phyloP scores from a whole-genome alignment of 1,284 basidiomycete genomes.

The Ceratobasidium sp. region DNA sequence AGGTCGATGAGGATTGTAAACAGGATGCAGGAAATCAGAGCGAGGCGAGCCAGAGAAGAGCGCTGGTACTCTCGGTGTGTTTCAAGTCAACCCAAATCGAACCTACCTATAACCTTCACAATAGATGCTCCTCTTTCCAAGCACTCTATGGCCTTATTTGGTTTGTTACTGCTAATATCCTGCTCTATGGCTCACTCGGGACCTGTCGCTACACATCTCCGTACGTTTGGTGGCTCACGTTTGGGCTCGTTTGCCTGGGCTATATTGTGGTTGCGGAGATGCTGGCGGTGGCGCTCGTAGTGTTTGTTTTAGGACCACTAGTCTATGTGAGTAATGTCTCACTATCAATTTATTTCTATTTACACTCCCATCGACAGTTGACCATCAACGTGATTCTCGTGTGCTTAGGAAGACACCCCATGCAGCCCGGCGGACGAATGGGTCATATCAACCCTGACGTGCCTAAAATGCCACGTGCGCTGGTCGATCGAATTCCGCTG shows the following conservation, averaged over 20 bases:
- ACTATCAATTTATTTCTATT: not conserved
- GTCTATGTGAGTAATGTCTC: constrained; percentile 69
- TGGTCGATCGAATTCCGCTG: constrained; percentile 80
- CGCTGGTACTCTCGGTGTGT: constrained; percentile 41
- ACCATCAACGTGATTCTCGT: constrained; percentile 74
- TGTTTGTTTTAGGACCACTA: constrained; percentile 79
- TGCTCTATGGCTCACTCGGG: constrained; percentile 76
- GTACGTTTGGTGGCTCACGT: constrained; percentile 84
- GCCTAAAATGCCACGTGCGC: constrained; percentile 71
- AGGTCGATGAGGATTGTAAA: constrained; percentile 17
- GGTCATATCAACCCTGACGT: constrained; percentile 77
- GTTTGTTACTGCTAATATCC: constrained; percentile 80
- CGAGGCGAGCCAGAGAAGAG: constrained; percentile 24
- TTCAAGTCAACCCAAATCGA: not conserved
- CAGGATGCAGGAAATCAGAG: constrained; percentile 7
- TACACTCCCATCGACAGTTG: not conserved
- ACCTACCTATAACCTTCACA: not conserved
- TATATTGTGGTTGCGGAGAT: constrained; percentile 80
- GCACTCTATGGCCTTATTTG: constrained; percentile 77
- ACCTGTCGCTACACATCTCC: constrained; percentile 75
- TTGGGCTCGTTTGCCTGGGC: constrained; percentile 79
- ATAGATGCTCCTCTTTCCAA: constrained; percentile 58
- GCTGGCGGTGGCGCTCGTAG: constrained; percentile 72
- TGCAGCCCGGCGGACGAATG: constrained; percentile 32
- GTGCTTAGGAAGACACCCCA: constrained; percentile 72